Conservation (phyloP, 441 rosid species). For the California macrophylla region DNA sequence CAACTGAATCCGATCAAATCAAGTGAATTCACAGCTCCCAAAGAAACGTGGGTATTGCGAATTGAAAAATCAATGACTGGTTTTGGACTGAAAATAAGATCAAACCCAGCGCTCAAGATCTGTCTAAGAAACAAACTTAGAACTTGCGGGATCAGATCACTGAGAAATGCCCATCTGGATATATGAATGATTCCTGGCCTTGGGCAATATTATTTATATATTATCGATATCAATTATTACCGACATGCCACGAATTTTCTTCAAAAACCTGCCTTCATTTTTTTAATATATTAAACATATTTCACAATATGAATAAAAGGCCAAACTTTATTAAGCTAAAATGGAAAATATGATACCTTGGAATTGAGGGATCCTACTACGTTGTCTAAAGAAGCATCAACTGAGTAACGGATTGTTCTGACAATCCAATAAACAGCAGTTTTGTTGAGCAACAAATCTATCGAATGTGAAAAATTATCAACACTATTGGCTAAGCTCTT, state of each 20-base stretch:
- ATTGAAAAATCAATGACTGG: neutral
- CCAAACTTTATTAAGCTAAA: too few relatives aligned
- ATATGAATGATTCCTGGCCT: slow-evolving; percentile 12
- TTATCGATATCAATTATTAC: slow-evolving; percentile 27
- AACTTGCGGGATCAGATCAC: neutral
- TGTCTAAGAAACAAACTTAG: neutral
- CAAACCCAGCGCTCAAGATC: slow-evolving; percentile 3
- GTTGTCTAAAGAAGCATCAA: too few relatives aligned
- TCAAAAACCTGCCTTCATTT: neutral
- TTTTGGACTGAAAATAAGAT: neutral
- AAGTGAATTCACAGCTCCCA: neutral
- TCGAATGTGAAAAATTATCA: too few relatives aligned
- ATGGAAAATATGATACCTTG: too few relatives aligned
- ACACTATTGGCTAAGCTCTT: too few relatives aligned
- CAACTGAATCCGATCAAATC: neutral
- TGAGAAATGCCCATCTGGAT: neutral
- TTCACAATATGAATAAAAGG: too few relatives aligned
- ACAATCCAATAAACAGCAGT: too few relatives aligned
- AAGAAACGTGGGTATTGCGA: neutral
- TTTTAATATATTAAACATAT: neutral
- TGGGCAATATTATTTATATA: slow-evolving; percentile 17
- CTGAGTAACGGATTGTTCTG: too few relatives aligned
- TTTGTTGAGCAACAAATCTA: too few relatives aligned
- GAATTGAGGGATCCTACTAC: too few relatives aligned
- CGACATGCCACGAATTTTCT: slow-evolving; percentile 41